Base-by-base conservation (phyloP, 2,329 filamentous ascomycete species). In the Ceratocystis destructans region DNA sequence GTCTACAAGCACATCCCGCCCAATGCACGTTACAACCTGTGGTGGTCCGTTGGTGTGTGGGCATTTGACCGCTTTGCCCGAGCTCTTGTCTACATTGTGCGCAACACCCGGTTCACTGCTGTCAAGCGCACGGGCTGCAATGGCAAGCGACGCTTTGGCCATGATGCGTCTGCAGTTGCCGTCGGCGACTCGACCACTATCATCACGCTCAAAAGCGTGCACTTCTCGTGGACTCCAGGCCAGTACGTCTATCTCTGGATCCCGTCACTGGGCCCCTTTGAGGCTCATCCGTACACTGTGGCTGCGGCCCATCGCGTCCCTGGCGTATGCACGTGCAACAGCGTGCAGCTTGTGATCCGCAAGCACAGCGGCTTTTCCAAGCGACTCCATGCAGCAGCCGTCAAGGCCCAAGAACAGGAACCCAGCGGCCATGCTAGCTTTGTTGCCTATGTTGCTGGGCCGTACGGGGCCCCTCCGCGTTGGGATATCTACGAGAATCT, bases 181-280 rank as follows among this genome's bases (percentile, higher is more conserved):
- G 76, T 82, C 5, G 80, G 81, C 55, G 75, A 79, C 22, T 77
- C 78, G 12, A 80, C 80, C n/a, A 83, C 82, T 0, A 76, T 85
- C 0, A 71, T 85, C 1, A 85, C 81, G 1, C 79, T 86, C 71
- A 83, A 83, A 68, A 80, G 83, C 67, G 80, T 83, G 0, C 81
- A 82, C 69, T 84, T 85, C 70, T 75, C 74, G 22, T 86, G 83
- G 83, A 75, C 75, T n/a, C 75, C 82, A 0, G 83, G 83, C 12
- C 83, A 86, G 70, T 82, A 85, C 69, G 72, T 86, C 2, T 85
- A 86, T 68, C 77, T 86, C 7, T 85, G 83, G 82, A 73, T 85
- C 62, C 83, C 83, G 5, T 74, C 76, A 1, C 72, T 85, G 1
- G 83, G 81, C 0, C 74, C 77, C 0, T 71, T 83, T 4, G 83